phyloP scores from a whole-genome alignment of 1,139 yeast species.

The Kodamaea ohmeri region DNA sequence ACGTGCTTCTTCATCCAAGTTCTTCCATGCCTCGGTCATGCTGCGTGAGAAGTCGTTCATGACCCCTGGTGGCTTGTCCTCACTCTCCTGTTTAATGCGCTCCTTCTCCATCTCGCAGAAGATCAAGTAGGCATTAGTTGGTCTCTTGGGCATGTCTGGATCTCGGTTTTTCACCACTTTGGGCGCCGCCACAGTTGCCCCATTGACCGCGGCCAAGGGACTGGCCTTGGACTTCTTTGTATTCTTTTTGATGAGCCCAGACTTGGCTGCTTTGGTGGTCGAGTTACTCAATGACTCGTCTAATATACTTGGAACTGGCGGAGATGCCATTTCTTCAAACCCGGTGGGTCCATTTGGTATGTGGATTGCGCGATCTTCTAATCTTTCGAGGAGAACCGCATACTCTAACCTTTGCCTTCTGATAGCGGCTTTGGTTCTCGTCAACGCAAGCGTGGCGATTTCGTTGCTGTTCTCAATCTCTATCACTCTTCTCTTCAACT shows the following conservation, averaged over 20 bases:
- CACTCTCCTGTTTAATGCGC: conserved; percentile 56
- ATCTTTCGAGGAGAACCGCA: conserved; percentile 71
- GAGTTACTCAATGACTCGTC: conserved; percentile 30
- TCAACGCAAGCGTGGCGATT: conserved; percentile 69
- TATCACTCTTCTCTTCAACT: conserved; percentile 65
- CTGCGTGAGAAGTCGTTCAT: conserved; percentile 67
- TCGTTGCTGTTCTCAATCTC: conserved; percentile 83
- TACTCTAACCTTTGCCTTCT: conserved; percentile 82
- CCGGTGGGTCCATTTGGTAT: conserved; percentile 33
- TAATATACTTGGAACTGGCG: conserved; percentile 39
- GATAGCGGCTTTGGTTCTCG: conserved; percentile 74
- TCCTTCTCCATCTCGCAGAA: conserved; percentile 89
- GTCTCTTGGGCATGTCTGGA: conserved; percentile 83
- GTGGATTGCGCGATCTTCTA: conserved; percentile 56
- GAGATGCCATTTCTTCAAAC: conserved; percentile 43
- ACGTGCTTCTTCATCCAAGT: conserved; percentile 63
- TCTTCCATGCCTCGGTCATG: conserved; percentile 86
- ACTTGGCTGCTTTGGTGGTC: conserved; percentile 21
- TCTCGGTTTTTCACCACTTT: conserved; percentile 51
- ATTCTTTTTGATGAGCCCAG: conserved; percentile 23
- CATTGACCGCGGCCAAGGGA: conserved; percentile 9
- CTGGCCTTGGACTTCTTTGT: conserved; percentile 18
- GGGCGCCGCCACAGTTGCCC: conserved; percentile 15
- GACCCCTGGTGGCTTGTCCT: conserved; percentile 44
- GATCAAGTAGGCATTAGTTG: conserved; percentile 83